Conservation (phyloP, 345 rosid species). For the Salix suchowensis region DNA sequence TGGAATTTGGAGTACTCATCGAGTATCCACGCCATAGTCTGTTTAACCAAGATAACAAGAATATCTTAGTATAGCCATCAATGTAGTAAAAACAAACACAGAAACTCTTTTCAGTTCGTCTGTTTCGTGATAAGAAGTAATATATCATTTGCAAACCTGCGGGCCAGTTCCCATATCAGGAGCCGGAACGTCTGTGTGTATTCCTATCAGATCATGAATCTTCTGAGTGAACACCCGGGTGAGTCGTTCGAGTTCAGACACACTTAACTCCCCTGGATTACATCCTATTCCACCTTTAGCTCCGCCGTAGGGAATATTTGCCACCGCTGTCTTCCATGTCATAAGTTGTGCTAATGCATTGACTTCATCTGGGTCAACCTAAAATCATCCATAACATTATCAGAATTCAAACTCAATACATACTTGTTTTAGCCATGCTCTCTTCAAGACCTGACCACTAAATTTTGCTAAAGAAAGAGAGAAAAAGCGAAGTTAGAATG, state of each 20-base stretch:
- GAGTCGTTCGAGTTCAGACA: slow-evolving; percentile 75
- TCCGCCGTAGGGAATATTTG: slow-evolving; percentile 93
- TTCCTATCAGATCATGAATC: slow-evolving; percentile 86
- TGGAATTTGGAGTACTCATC: slow-evolving; percentile 96
- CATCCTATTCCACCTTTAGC: slow-evolving; percentile 99
- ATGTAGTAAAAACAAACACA: neutral
- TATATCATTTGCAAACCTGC: slow-evolving; percentile 43
- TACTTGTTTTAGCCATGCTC: neutral
- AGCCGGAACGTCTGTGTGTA: slow-evolving; percentile 92
- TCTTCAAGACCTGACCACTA: neutral
- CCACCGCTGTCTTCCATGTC: slow-evolving; percentile 99
- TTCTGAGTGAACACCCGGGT: slow-evolving; percentile 95
- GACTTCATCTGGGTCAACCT: slow-evolving; percentile 98
- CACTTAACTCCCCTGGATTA: slow-evolving; percentile 57
- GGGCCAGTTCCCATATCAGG: slow-evolving; percentile 99
- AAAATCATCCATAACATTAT: slow-evolving; percentile 3
- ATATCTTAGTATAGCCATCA: neutral
- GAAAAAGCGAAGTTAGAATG: neutral
- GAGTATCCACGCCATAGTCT: slow-evolving; percentile 99
- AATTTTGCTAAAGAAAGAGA: neutral
- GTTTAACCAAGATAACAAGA: slow-evolving; percentile 17
- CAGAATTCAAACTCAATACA: neutral
- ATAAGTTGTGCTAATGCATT: slow-evolving; percentile 92
- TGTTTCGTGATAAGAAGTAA: neutral
- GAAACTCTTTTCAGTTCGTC: neutral